Percentiles rank a stretch among this genome's conserved stretches.
phyloP scores from a whole-genome alignment of 495 filamentous ascomycete species.

The Pyrenopolyporus hunteri region DNA sequence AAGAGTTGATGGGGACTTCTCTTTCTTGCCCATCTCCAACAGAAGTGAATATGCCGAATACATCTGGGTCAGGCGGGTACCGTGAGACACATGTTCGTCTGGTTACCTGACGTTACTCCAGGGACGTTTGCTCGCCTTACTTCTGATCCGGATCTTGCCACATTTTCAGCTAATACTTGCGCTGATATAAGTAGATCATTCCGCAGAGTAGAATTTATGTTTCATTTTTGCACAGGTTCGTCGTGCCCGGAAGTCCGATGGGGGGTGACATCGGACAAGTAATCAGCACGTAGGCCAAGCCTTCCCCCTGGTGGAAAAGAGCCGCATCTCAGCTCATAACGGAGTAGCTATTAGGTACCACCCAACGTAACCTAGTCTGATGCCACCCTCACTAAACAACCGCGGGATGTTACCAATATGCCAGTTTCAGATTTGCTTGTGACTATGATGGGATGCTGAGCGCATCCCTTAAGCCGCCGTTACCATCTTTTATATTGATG shows the following conservation, averaged over 20 bases:
- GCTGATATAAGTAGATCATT: background rate
- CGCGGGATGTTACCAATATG: background rate
- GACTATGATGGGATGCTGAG: too few relatives aligned
- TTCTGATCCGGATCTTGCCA: too few relatives aligned
- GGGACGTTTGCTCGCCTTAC: too few relatives aligned
- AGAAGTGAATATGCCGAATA: background rate
- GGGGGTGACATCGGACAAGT: constrained; percentile 17
- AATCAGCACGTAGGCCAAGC: background rate
- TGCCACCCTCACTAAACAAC: too few relatives aligned
- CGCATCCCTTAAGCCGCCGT: background rate
- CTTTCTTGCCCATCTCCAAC: background rate
- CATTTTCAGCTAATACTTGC: too few relatives aligned
- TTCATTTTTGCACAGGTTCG: background rate
- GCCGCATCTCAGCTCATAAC: background rate
- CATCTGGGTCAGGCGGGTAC: too few relatives aligned
- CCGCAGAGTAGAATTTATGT: constrained; percentile 4
- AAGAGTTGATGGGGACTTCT: background rate
- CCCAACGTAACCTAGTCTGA: too few relatives aligned
- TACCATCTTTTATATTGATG: background rate
- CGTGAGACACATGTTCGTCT: too few relatives aligned
- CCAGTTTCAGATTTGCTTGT: too few relatives aligned
- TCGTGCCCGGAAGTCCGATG: constrained; percentile 39
- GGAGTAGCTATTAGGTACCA: background rate
- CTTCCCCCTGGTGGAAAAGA: background rate
- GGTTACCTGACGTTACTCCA: too few relatives aligned